Evolutionary conservation across 2,329 filamentous ascomycete genomes (phyloP).

Genomic region (Pseudopithomyces maydicus): DNA sequence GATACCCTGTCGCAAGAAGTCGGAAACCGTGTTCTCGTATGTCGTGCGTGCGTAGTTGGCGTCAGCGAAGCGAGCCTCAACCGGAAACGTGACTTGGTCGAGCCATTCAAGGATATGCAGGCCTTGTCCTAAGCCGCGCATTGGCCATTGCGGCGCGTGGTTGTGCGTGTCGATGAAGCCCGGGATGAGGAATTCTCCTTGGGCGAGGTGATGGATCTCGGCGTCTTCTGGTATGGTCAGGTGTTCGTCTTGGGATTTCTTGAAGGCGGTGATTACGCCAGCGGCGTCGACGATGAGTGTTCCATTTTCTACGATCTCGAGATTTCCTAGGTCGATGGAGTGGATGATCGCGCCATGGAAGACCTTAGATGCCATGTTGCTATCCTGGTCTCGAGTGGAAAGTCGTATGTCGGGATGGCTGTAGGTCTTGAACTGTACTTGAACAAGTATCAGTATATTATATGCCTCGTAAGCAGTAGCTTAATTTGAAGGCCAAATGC

Average conservation of each 20-base stretch:
- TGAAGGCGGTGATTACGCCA: neutral
- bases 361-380: neutral
- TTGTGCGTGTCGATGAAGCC: constrained; percentile 71
- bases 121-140: constrained; percentile 52
- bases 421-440: neutral
- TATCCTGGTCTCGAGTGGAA: neutral
- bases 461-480: no score
- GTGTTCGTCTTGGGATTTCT: neutral
- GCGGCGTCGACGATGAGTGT: neutral
- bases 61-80: constrained; percentile 66
- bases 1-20: constrained; percentile 65
- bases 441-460: no score
- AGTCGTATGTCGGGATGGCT: neutral
- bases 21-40: constrained; percentile 51
- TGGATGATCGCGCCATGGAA: neutral
- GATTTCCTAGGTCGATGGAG: neutral
- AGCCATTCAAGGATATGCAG: constrained; percentile 59
- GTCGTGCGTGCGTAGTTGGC: constrained; percentile 53
- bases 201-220: neutral
- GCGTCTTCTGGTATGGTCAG: neutral
- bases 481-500: no score
- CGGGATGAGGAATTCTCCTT: constrained; percentile 60
- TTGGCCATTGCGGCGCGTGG: constrained; percentile 65
- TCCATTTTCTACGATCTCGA: neutral
- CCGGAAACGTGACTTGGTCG: constrained; percentile 66